Base-by-base conservation (phyloP, 2,329 filamentous ascomycete species). In the Daldinia eschscholtzii region DNA sequence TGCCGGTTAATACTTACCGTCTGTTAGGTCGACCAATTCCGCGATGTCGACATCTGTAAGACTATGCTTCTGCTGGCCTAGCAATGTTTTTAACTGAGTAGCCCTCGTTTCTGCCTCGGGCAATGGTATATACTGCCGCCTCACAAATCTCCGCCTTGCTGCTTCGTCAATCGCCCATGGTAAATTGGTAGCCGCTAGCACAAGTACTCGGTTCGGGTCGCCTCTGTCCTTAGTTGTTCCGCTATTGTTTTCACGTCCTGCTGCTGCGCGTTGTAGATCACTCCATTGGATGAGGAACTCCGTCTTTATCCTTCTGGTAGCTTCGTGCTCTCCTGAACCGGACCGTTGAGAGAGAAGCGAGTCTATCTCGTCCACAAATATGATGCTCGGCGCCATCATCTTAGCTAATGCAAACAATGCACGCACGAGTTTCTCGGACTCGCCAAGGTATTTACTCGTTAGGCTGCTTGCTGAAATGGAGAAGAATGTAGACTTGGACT, bases 121-220 rank as follows among this genome's bases (percentile, higher is more conserved):
- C 9, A 99, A 82, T 0, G 96, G 95, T 67, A 99, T 99, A 78
- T 99, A 99, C 80, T 98, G 96, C 66, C 96, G 88, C 70, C 96
- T 86, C 13, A 98, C 95, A 77, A 99, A 99, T 57, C 96, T 86
- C 64, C 96, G 86, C 65, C 96, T 87, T 0, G 96, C 96, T 26
- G 96, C 96, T 79, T 98, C 96, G 74, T 99, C 96, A 73, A 99
- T 98, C 37, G 94, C 94, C 96, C 96, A 99, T 0, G 96, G 96
- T 65, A 98, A 80, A 78, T 99, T 99, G 0, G 96, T 99, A 20
- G 96, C 96, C 0, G 96, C 96, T 39, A 99, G 87, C 0, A 99
- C 96, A 13, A 99, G 85, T 1, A 99, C 96, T 59, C 95, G 87
- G 70, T 91, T 96, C 4, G 94, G 89, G 80, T 98, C 95, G 0